Conservation (phyloP, 2,329 filamentous ascomycete species). For the Dendryphion nanum region DNA sequence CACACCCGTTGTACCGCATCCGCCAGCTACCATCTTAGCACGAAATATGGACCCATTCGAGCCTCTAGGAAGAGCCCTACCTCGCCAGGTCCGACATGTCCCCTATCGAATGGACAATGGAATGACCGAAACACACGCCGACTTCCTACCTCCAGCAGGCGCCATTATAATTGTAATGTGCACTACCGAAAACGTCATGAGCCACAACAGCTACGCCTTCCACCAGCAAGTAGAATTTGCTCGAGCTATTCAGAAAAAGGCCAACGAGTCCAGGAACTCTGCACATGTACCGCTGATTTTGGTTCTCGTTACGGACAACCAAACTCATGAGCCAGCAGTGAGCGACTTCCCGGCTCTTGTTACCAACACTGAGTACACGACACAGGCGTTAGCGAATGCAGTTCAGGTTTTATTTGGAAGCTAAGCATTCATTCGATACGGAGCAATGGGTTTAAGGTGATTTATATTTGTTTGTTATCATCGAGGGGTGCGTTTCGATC, state of each 20-base stretch:
- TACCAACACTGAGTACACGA: constrained; percentile 27
- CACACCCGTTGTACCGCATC: constrained; percentile 55
- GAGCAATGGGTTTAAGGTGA: too few relatives aligned
- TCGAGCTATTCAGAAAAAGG: constrained; percentile 16
- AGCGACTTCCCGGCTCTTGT: constrained; percentile 27
- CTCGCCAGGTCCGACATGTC: constrained; percentile 64
- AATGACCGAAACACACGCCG: constrained; percentile 62
- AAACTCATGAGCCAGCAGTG: constrained; percentile 19
- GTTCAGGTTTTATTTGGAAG: constrained; percentile 26
- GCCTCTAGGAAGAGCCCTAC: constrained; percentile 63
- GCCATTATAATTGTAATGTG: constrained; percentile 60
- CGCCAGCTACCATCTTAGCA: constrained; percentile 29
- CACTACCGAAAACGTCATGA: constrained; percentile 25
- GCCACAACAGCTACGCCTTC: constrained; percentile 20
- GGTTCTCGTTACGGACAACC: constrained; percentile 24
- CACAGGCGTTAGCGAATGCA: constrained; percentile 22
- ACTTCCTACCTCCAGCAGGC: constrained; percentile 61
- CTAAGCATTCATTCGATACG: too few relatives aligned
- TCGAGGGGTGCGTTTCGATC: too few relatives aligned
- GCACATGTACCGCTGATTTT: constrained; percentile 23
- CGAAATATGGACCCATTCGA: constrained; percentile 68
- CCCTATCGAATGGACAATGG: constrained; percentile 66
- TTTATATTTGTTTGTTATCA: too few relatives aligned
- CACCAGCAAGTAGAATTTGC: constrained; percentile 33
- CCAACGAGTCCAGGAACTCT: constrained; percentile 13